Evolutionary conservation across 2,329 filamentous ascomycete species (phyloP), one percentile per base, ranked within the genome.

Genomic region (Bipolaris zeicola): DNA sequence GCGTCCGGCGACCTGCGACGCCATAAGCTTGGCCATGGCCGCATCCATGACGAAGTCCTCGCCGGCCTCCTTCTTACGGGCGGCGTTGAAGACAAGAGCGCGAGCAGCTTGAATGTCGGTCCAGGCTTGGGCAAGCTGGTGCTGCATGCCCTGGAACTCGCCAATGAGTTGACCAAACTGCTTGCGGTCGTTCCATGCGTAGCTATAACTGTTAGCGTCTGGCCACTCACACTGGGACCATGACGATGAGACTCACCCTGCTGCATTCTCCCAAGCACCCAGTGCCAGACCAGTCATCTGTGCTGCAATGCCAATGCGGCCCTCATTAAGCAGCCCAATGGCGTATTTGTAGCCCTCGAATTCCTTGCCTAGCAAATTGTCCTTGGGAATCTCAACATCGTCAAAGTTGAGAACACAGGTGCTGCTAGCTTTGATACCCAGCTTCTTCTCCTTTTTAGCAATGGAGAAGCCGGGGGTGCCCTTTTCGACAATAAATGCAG

Each of bases 381-480:
- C 90, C 77, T 88, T 89, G 60, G 95, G 92, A 37, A 99, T 85
- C 72, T 94, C 86, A 50, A 98, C 92, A 71, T 99, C 95, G 78
- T 99, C 95, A 69, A 99, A 96, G 83, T 91, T 98, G 77, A 99
- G 84, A 62, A 97, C 94, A 78, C 95, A 99, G 31, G 95, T 99
- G 80, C 91, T 96, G 80, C 91, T 96, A 51, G 95, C 95, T 73
- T 86, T 89, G 81, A 99, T 99, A 57, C 95, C 95, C 46, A 99
- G 88, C 83, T 99, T 99, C 89, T 98, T 98, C 84, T 99, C 95
- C 83, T 99, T 99, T 86, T 99, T 99, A 38, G 95, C 92, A 71
- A 99, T 96, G 59, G 86, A 88, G 83, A 99, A 97, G 33, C 95
- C 95, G 52, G 89, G 88, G 47, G 87, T 90, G 70, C 83, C 89